phyloP scores from a whole-genome alignment of 2,329 filamentous ascomycete genomes.

The Clathrospora elynae region DNA sequence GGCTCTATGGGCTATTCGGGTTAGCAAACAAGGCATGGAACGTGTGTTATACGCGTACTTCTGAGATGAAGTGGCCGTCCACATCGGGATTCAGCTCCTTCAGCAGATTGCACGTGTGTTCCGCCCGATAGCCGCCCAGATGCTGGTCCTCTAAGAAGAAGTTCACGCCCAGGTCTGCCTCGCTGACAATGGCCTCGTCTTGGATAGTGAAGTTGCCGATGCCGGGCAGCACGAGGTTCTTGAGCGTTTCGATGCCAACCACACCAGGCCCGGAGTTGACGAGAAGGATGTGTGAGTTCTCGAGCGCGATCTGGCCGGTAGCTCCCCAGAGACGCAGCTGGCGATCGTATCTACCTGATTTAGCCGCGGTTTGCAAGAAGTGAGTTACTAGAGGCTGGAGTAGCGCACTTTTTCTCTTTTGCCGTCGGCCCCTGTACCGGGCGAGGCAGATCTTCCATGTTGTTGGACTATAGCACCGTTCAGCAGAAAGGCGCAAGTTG shows the following conservation, averaged over 20 bases:
- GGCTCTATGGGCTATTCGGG: slow-evolving; percentile 50
- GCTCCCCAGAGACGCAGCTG: slow-evolving; percentile 96
- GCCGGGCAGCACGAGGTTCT: slow-evolving; percentile 94
- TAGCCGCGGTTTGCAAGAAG: no score
- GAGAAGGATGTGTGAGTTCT: slow-evolving; percentile 88
- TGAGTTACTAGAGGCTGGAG: slow-evolving; percentile 1
- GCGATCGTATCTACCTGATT: slow-evolving; percentile 75
- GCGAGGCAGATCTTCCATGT: slow-evolving; percentile 47
- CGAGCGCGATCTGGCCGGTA: slow-evolving; percentile 85
- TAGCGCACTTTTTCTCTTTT: slow-evolving; percentile 57
- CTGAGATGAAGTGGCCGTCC: slow-evolving; percentile 69
- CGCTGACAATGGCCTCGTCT: slow-evolving; percentile 75
- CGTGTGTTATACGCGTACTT: slow-evolving; percentile 50
- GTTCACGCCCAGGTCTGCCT: slow-evolving; percentile 89
- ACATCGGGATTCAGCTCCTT: slow-evolving; percentile 94
- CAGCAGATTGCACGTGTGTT: slow-evolving; percentile 76
- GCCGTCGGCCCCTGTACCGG: slow-evolving; percentile 50
- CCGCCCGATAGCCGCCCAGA: slow-evolving; percentile 76
- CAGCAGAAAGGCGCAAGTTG: slow-evolving; percentile 2
- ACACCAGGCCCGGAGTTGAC: slow-evolving; percentile 87
- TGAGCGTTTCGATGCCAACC: slow-evolving; percentile 86
- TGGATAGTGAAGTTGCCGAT: slow-evolving; percentile 91
- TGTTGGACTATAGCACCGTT: not conserved
- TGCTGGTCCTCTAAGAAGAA: slow-evolving; percentile 88
- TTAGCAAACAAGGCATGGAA: slow-evolving; percentile 6